Evolutionary conservation across 2,329 filamentous ascomycete species (phyloP).

Genomic region (Colletotrichum simmondsii): DNA sequence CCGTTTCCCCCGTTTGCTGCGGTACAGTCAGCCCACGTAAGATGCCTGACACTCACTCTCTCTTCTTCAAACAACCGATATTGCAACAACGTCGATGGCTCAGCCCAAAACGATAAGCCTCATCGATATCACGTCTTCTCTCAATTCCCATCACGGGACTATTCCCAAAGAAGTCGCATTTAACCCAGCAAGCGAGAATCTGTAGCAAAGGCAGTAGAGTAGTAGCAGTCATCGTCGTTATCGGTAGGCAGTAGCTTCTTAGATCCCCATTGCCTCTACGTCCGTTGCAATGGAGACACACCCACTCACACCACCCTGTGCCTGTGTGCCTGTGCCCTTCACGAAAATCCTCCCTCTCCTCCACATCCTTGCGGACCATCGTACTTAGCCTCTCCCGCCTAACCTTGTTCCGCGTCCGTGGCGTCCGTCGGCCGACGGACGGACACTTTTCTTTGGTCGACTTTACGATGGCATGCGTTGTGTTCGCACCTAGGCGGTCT

Average conservation of each 20-base stretch:
- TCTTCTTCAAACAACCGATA: not conserved
- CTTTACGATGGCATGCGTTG: constrained; percentile 6
- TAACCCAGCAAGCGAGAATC: not conserved
- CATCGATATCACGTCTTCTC: not conserved
- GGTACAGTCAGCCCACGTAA: not conserved
- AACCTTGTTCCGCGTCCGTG: constrained; percentile 23
- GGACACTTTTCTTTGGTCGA: constrained; percentile 6
- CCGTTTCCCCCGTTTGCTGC: not conserved
- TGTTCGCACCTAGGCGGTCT: too few species aligned
- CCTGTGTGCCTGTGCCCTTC: not conserved
- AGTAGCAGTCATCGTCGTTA: not conserved
- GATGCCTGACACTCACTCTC: not conserved
- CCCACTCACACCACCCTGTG: not conserved
- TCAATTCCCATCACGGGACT: not conserved
- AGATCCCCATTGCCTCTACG: not conserved
- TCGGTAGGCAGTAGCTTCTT: not conserved
- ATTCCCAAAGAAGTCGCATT: not conserved
- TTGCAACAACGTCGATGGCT: not conserved
- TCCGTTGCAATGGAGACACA: constrained; percentile 2
- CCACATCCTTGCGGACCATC: not conserved
- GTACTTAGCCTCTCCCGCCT: constrained; percentile 8
- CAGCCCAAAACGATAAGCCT: not conserved
- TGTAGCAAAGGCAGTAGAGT: not conserved
- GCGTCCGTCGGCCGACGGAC: constrained; percentile 27
- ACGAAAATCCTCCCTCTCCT: not conserved